Percentiles rank a stretch among this genome's conserved stretches.
Evolutionary conservation across 164 flowering plant species (phyloP).

Genomic region (Kingdonia uniflora): DNA sequence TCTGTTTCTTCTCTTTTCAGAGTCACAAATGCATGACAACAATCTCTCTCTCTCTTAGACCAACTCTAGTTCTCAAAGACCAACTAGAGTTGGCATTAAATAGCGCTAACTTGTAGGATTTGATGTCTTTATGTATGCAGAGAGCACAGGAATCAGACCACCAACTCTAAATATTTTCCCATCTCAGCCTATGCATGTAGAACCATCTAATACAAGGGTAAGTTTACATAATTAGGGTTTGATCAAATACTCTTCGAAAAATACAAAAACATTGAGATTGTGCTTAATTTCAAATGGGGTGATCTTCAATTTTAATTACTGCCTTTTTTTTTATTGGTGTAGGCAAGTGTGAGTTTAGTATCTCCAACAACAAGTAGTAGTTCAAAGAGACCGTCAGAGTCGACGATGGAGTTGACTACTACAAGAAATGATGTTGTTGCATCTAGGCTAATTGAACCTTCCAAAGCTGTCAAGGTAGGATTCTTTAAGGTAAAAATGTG

Average conservation of each 20-base stretch:
- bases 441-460: constrained; percentile 27
- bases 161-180: constrained; percentile 98
- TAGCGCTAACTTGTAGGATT: background rate
- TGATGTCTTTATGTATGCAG: constrained; percentile 28
- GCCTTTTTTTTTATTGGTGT: constrained; percentile 8
- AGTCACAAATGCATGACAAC: constrained; percentile 27
- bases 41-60: no score
- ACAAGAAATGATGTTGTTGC: constrained; percentile 29
- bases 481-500: background rate
- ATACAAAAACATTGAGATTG: background rate
- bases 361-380: constrained; percentile 34
- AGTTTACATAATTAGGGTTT: background rate
- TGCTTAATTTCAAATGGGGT: background rate
- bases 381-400: constrained; percentile 61
- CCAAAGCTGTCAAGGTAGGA: constrained; percentile 55
- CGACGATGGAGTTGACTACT: constrained; percentile 65
- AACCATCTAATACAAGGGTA: constrained; percentile 43
- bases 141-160: constrained; percentile 67
- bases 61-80: background rate
- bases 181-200: constrained; percentile 98
- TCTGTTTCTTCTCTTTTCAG: constrained; percentile 18
- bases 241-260: background rate
- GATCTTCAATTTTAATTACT: background rate
- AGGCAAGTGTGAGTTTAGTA: constrained; percentile 37
- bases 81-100: background rate